A percentile compares a stretch with the other conserved stretches of the same genome.
These are phyloP conservation scores for Vaccinium macrocarpon DNA, from an alignment of 148 eudicot species.

Conservation along the genomic window DNA sequence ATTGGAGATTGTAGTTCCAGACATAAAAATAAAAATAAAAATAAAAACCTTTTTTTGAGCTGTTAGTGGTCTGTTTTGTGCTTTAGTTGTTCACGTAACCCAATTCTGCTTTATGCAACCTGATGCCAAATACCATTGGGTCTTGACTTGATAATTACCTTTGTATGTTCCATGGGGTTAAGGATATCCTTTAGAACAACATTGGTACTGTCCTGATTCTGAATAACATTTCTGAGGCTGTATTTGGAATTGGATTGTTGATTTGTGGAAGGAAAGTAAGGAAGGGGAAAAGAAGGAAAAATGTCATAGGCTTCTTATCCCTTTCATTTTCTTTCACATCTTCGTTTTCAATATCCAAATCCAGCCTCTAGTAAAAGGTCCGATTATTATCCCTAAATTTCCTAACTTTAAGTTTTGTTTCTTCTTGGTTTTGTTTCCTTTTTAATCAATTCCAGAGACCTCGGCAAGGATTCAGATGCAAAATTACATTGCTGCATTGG, in stretches of 20 bases:
- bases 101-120: background rate
- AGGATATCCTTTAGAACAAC: background rate
- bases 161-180: background rate
- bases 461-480: conserved; percentile 80
- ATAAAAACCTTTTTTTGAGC: background rate
- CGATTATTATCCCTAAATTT: background rate
- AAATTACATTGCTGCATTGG: conserved; percentile 51
- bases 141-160: background rate
- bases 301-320: background rate
- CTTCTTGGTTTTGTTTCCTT: background rate
- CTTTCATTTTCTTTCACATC: background rate
- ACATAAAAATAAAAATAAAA: no score
- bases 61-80: background rate
- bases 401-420: background rate
- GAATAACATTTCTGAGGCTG: background rate
- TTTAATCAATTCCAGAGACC: conserved; percentile 43
- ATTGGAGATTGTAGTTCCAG: background rate
- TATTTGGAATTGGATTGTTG: background rate
- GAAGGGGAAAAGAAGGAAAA: background rate
- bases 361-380: background rate
- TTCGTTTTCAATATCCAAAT: background rate
- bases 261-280: background rate
- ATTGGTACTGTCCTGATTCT: background rate
- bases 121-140: background rate
- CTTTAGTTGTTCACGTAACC: background rate